Conservation (phyloP, 768 basidiomycete genomes). For the Amanita polypyramis region DNA sequence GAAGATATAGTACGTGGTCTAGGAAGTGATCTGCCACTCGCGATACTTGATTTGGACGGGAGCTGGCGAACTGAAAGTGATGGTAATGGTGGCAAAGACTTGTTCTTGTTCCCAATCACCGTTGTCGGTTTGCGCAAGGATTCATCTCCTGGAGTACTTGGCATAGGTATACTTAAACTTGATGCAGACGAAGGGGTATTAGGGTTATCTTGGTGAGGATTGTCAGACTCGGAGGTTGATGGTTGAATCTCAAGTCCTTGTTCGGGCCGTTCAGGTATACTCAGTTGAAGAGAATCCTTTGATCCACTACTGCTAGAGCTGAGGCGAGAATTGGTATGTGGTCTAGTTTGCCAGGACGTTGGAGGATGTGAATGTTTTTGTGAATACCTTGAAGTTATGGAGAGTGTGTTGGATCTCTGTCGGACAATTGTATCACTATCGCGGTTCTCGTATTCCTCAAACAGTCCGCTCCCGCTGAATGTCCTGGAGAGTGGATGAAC, state of each 20-base stretch:
- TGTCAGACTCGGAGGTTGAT: constrained; percentile 12
- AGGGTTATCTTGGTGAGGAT: constrained; percentile 12
- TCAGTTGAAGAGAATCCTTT: constrained; percentile 16
- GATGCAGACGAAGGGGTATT: constrained; percentile 24
- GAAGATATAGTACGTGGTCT: constrained; percentile 5
- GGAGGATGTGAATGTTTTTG: constrained; percentile 11
- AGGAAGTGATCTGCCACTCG: constrained; percentile 9
- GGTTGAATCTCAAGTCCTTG: constrained; percentile 1
- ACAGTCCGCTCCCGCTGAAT: constrained; percentile 21
- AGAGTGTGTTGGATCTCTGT: constrained; percentile 7
- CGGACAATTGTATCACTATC: constrained; percentile 5
- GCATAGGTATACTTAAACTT: constrained; percentile 23
- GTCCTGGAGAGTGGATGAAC: constrained; percentile 24
- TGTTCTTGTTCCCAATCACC: constrained; percentile 19
- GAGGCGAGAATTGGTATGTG: constrained; percentile 9
- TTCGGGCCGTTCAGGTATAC: constrained; percentile 11
- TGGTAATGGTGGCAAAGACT: constrained; percentile 25
- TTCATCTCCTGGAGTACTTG: constrained; percentile 23
- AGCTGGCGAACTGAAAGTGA: constrained; percentile 10
- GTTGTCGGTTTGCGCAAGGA: constrained; percentile 7
- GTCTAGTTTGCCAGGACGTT: constrained; percentile 16
- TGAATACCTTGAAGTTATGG: constrained; percentile 1
- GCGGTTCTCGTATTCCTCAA: constrained; percentile 10
- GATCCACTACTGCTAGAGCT: constrained; percentile 24
- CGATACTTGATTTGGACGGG: constrained; percentile 9